Base-by-base conservation (phyloP, 2,329 filamentous ascomycete species). In the Neocucurbitaria cava region DNA sequence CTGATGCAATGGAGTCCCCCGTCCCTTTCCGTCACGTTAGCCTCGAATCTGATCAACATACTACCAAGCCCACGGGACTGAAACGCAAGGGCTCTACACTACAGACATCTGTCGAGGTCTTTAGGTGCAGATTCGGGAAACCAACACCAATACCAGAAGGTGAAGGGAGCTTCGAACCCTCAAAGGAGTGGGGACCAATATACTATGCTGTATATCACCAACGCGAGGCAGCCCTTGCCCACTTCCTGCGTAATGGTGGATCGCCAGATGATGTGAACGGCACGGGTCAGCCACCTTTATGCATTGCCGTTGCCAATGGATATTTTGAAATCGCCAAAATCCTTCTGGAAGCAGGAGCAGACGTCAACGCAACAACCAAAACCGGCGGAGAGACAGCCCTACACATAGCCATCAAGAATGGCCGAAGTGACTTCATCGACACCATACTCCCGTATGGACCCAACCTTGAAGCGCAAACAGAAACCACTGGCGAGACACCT, bases 161-260 rank as follows among this genome's bases (percentile, higher is more conserved):
- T 3, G 42, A 52, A 20, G 49, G 48, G 5, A 57, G 50, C 0
- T 53, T 68, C 13, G 47, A 23, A 3, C 69, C 70, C 13, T 61
- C 62, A 28, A 71, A 72, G 45, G 48, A 64, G 21, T 74, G 71
- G 70, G 68, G 66, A 3, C 69, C 71, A 7, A 62, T 72, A 17
- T 68, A 66, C 28, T 65, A 72, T 46, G 70, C 72, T 18, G 68
- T 68, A 15, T 68, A 66, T 26, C 59, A 68, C 50, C 63, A 69
- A 48, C 69, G 72, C 4, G 68, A 73, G 44, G 68, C 71, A 15
- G 72, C 72, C 7, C 65, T 74, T 2, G 52, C 59, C 43, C 68
- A 72, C 52, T 75, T 69, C 28, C 50, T 75, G 24, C 61, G 59
- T 44, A 56, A 46, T 26, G 72, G 70, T 3, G 62, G 64, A 24